phyloP scores from a whole-genome alignment of 768 basidiomycete genomes.

The Lepiota brunneoincarnata region DNA sequence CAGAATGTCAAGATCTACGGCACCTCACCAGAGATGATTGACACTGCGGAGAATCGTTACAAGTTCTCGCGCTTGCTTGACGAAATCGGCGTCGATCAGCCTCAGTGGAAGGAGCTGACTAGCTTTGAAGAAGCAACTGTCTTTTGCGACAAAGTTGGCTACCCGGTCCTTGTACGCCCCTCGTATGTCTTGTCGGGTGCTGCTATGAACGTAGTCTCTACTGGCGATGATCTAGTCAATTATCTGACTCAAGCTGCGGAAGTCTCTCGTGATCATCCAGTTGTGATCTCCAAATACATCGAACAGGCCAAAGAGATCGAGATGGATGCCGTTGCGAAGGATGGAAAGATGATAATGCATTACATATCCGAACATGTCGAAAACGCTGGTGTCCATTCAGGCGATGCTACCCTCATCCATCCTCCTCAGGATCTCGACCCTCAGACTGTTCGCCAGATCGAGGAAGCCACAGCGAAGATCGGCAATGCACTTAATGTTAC shows the following conservation, averaged over 20 bases:
- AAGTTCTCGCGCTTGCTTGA: slow-evolving; percentile 98
- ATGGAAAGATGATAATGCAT: slow-evolving; percentile 99
- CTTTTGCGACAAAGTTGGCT: slow-evolving; percentile 93
- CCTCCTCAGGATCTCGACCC: slow-evolving; percentile 98
- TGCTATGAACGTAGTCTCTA: slow-evolving; percentile 99
- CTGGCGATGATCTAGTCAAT: slow-evolving; percentile 83
- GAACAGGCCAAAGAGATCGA: slow-evolving; percentile 99
- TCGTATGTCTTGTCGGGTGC: slow-evolving; percentile 99
- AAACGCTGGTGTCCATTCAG: slow-evolving; percentile 98
- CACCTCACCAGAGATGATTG: slow-evolving; percentile 99
- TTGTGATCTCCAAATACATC: slow-evolving; percentile 99
- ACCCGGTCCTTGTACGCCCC: slow-evolving; percentile 94
- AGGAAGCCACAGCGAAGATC: slow-evolving; percentile 96
- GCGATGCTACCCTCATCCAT: slow-evolving; percentile 96
- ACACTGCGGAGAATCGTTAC: slow-evolving; percentile 98
- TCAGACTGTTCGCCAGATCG: slow-evolving; percentile 92
- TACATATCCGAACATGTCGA: slow-evolving; percentile 99
- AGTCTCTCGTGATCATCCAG: slow-evolving; percentile 86
- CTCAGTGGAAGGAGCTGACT: slow-evolving; percentile 94
- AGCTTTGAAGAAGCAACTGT: slow-evolving; percentile 81
- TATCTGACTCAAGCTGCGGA: slow-evolving; percentile 95
- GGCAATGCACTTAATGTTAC: slow-evolving; percentile 97
- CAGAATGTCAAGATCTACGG: slow-evolving; percentile 99
- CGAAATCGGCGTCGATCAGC: slow-evolving; percentile 98
- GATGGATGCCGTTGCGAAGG: slow-evolving; percentile 98